Conservation (phyloP, 2,329 filamentous ascomycete species). For the Talaromyces funiculosus region DNA sequence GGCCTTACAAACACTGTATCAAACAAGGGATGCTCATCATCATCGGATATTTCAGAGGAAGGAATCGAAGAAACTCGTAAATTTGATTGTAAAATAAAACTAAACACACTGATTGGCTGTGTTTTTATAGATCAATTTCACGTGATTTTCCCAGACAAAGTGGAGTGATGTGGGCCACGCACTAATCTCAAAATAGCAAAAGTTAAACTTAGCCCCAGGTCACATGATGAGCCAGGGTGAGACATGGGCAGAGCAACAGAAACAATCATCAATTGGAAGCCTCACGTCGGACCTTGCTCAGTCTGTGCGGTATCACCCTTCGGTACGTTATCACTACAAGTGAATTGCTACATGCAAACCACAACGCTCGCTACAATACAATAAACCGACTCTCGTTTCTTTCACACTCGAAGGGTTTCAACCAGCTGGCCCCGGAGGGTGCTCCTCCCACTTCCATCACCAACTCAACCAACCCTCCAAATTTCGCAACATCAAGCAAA, state of each 20-base stretch:
- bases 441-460: neutral
- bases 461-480: neutral
- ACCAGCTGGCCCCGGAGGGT: constrained; percentile 9
- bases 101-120: neutral
- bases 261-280: neutral
- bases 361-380: constrained; percentile 2
- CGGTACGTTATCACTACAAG: neutral
- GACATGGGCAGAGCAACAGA: constrained; percentile 11
- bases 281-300: neutral
- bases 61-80: no score
- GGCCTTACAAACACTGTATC: neutral
- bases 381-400: neutral
- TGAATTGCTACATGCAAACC: neutral
- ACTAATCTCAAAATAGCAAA: constrained; percentile 8
- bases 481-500: constrained; percentile 10
- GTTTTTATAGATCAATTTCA: neutral
- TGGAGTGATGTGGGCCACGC: neutral
- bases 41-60: neutral
- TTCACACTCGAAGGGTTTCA: neutral
- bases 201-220: constrained; percentile 4
- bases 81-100: no score
- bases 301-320: neutral
- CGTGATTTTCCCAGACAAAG: neutral
- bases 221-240: constrained; percentile 12
- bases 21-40: neutral